These are phyloP conservation scores for Penicillium hesseltinei DNA, from an alignment of 2,329 filamentous ascomycete species.

Conservation along the genomic window DNA sequence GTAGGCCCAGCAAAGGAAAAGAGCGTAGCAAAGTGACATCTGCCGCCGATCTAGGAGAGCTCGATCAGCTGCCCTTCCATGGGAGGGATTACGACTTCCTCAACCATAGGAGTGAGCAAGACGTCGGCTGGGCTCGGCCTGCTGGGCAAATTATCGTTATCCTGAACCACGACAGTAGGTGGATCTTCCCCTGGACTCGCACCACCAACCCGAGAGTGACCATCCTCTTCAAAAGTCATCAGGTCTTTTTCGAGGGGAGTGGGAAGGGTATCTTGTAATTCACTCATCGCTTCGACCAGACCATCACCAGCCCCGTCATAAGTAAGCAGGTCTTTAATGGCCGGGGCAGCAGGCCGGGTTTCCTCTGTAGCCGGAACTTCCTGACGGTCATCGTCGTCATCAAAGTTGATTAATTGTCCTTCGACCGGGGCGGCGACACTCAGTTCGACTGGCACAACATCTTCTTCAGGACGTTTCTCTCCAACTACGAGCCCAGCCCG, in stretches of 20 bases:
- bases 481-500: not conserved
- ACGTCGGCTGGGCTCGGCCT: not conserved
- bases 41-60: not conserved
- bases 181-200: not conserved
- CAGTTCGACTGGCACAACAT: not conserved
- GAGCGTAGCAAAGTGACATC: not conserved
- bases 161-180: not conserved
- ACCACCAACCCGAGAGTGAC: not conserved
- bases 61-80: not conserved
- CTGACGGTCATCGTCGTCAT: not conserved
- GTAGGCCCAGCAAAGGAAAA: not conserved
- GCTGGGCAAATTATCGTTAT: not conserved
- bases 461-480: not conserved
- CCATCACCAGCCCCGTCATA: not conserved
- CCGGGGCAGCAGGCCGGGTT: not conserved
- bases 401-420: not conserved
- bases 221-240: not conserved
- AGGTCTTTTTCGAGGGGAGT: not conserved
- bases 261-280: too few relatives aligned
- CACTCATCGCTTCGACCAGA: not conserved
- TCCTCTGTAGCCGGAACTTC: not conserved
- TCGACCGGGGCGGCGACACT: not conserved
- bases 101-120: too few relatives aligned
- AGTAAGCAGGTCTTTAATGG: not conserved
- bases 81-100: not conserved